Evolutionary conservation across 345 rosid genomes (phyloP).

Genomic region (Eucalyptus marginata): DNA sequence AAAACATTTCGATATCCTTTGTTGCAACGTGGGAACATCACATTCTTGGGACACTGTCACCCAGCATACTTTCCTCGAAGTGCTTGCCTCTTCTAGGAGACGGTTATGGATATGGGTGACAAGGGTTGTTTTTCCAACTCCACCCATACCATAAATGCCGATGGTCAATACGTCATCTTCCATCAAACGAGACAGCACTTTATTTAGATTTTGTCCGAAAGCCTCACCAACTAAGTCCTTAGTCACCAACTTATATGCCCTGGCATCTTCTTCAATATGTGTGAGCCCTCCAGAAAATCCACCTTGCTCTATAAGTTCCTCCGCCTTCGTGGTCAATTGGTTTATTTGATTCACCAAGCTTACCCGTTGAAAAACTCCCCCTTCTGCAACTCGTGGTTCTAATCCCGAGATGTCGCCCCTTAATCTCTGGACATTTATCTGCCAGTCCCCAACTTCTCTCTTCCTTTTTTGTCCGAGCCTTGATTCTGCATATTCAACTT

Average conservation of each 20-base stretch:
- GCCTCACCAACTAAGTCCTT: accelerated
- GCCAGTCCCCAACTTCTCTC: neutral
- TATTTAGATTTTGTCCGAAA: neutral
- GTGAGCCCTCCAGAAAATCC: neutral
- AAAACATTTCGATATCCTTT: neutral
- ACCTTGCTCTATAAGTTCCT: neutral
- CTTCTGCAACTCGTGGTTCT: neutral
- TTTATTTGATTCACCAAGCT: neutral
- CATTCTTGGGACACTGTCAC: neutral
- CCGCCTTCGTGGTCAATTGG: neutral
- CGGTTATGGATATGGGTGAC: neutral
- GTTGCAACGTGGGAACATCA: neutral
- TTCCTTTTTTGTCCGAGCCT: neutral
- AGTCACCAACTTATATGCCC: neutral
- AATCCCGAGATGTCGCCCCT: neutral
- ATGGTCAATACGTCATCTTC: neutral
- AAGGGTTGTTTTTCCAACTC: neutral
- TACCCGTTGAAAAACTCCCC: neutral
- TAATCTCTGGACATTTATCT: neutral
- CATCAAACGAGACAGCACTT: neutral
- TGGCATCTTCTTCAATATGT: neutral
- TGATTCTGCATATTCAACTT: neutral
- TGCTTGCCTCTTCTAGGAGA: neutral
- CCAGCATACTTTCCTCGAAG: neutral
- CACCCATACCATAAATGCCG: neutral